Percentiles rank a stretch among this genome's conserved stretches.
Evolutionary conservation across 106 monocot species (phyloP).

Genomic region (Hemerocallis citrina): DNA sequence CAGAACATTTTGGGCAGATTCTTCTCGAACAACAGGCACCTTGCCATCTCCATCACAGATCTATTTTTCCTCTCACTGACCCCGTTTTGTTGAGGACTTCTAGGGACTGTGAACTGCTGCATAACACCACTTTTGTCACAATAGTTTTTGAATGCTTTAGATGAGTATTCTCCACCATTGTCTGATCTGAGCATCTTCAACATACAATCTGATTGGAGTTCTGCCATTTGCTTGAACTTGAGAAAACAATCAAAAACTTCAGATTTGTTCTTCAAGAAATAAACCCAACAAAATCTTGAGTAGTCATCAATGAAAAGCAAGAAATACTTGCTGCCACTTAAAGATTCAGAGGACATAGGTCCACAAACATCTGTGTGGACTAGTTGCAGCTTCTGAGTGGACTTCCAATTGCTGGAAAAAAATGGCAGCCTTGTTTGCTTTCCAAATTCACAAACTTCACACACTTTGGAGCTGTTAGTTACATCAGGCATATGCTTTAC

Average conservation of each 20-base stretch:
- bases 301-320: slow-evolving; percentile 7
- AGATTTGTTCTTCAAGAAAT: slow-evolving; percentile 3
- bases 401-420: no score
- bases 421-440: no score
- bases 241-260: background rate
- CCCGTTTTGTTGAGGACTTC: background rate
- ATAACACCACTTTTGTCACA: background rate
- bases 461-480: no score
- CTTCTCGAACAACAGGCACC: background rate
- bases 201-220: background rate
- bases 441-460: no score
- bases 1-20: slow-evolving; percentile 2
- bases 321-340: background rate
- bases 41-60: background rate
- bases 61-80: slow-evolving; percentile 4
- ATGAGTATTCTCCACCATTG: slow-evolving; percentile 1
- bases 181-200: background rate
- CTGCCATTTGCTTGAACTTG: background rate
- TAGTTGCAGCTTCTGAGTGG: background rate
- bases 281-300: background rate
- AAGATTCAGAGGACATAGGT: background rate
- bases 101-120: background rate
- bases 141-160: background rate
- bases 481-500: no score
- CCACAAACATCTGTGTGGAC: slow-evolving; percentile 2